Conservation (phyloP, 352 stramenopile genomes). For the Thalassiosira exigua region DNA sequence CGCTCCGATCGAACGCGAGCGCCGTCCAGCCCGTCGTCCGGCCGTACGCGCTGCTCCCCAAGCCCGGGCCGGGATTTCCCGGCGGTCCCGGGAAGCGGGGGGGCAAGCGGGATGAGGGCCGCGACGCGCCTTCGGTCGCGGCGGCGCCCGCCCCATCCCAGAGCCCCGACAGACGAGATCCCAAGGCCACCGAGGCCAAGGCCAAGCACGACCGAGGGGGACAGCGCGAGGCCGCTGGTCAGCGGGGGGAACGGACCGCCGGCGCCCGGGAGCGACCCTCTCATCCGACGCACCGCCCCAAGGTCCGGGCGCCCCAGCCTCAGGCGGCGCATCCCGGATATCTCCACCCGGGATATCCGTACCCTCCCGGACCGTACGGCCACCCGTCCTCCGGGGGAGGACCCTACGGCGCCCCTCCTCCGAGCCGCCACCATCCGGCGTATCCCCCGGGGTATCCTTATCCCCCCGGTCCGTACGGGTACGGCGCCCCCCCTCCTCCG, state of each 20-base stretch:
- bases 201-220: neutral
- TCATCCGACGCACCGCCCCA: too few species aligned
- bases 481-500: too few species aligned
- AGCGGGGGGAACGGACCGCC: neutral
- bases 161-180: slow-evolving; percentile 26
- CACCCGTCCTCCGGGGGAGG: neutral
- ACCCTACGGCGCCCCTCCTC: too few species aligned
- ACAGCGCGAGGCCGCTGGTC: neutral
- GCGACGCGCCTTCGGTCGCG: too few species aligned
- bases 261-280: neutral
- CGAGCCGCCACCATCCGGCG: too few species aligned
- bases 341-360: slow-evolving; percentile 2
- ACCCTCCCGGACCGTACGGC: slow-evolving; percentile 5
- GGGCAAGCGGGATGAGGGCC: too few species aligned
- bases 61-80: slow-evolving; percentile 21
- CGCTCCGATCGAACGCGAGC: slow-evolving; percentile 42
- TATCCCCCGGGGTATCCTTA: too few species aligned
- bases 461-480: too few species aligned
- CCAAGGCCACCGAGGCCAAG: slow-evolving; percentile 16
- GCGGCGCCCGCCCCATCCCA: neutral
- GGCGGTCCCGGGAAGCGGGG: too few species aligned
- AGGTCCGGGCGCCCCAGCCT: too few species aligned
- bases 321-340: slow-evolving; percentile 27
- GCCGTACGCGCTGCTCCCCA: slow-evolving; percentile 47
- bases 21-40: neutral